Evolutionary conservation across 805 yeast genomes (phyloP), one percentile per base, ranked within the genome.

Genomic region (Scheffersomyces spartinae): DNA sequence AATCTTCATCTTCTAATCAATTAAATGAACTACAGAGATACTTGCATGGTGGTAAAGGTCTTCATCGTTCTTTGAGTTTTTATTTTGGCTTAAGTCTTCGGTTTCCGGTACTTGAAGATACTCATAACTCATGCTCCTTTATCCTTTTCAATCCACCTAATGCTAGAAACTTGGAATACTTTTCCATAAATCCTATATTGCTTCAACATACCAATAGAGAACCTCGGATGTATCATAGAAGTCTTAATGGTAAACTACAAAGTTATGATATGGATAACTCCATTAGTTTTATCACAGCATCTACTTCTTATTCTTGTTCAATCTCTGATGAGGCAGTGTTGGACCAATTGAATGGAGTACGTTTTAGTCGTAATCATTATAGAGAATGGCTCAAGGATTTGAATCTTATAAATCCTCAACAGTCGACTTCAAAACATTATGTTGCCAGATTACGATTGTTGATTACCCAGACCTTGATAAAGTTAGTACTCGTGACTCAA

Each of bases 151-250:
- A 68, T 14, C 78, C 91, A 2, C 96, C 96, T 0, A 64, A 68
- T 22, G 70, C 78, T 11, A 61, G 61, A 15, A 65, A 69, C 31
- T 62, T 86, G 61, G 94, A 85, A 36, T 83, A 80, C 45, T 78
- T 71, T 35, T 75, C 95, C 0, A 45, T 75, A 3, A 55, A 63
- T n/a, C 93, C 95, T 0, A 79, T 84, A 3, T 52, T 71, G 3
- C 61, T 85, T 7, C 77, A 75, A 34, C 61, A 67, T 3, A 61
- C 63, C n/a, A n/a, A n/a, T n/a, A n/a, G 36, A 51, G 47, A 2
- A 32, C 29, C 9, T 40, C 33, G 9, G 17, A 20, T 16, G 20
- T 16, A 9, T 17, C 28, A 6, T 13, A 32, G 1, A 20, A 24
- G 6, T n/a, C n/a, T n/a, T n/a, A n/a, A n/a, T n/a, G n/a, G n/a